Conservation (phyloP, 257 asterid genomes). For the Capsicum baccatum region DNA sequence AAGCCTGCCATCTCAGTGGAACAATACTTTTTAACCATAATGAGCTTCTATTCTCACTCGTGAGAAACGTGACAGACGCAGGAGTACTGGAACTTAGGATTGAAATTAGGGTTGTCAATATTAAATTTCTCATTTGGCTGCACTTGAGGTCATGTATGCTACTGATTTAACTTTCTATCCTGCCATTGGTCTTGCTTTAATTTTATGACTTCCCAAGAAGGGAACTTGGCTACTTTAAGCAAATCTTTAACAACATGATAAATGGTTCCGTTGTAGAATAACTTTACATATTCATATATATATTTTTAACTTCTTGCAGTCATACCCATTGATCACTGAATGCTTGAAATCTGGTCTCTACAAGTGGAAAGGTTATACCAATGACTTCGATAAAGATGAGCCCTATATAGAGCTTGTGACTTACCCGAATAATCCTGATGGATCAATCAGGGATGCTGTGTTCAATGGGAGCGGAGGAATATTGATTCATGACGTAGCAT, state of each 20-base stretch:
- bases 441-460: conserved; percentile 67
- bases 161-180: not conserved
- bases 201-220: not conserved
- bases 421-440: conserved; percentile 96
- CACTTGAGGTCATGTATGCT: not conserved
- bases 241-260: not conserved
- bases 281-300: not conserved
- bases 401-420: conserved; percentile 91
- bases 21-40: not conserved
- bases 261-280: conserved; percentile 8
- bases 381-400: conserved; percentile 49
- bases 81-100: not conserved
- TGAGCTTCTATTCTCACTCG: not conserved
- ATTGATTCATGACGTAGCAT: conserved; percentile 81
- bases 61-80: not conserved
- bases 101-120: not conserved
- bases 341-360: conserved; percentile 83
- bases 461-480: conserved; percentile 64
- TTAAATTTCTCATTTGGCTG: conserved; percentile 19
- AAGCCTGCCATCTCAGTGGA: not conserved
- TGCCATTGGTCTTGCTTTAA: not conserved
- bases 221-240: conserved; percentile 15
- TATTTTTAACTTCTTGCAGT: conserved; percentile 52
- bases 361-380: conserved; percentile 88
- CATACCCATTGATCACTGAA: conserved; percentile 79